phyloP scores from a whole-genome alignment of 2,329 filamentous ascomycete genomes.

The Cladophialophora carrionii region DNA sequence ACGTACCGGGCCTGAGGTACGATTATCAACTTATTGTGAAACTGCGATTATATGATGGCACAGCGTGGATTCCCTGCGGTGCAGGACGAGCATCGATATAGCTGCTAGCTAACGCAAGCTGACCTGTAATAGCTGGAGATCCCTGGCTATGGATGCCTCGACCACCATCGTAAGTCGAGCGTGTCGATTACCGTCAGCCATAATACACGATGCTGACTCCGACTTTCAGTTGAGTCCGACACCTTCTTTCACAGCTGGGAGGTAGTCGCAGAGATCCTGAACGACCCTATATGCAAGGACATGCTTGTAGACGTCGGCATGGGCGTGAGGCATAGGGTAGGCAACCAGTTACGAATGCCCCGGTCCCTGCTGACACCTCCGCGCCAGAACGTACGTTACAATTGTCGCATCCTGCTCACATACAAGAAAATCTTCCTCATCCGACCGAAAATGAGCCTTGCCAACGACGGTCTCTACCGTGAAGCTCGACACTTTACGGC shows the following conservation, averaged over 20 bases:
- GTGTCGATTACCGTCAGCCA: slow-evolving; percentile 42
- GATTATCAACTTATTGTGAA: neutral
- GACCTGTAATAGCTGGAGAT: slow-evolving; percentile 49
- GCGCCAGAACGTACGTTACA: slow-evolving; percentile 61
- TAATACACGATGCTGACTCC: slow-evolving; percentile 44
- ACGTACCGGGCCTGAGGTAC: slow-evolving; percentile 58
- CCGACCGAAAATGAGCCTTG: slow-evolving; percentile 71
- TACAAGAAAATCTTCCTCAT: slow-evolving; percentile 72
- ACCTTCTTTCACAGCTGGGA: slow-evolving; percentile 65
- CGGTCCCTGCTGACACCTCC: slow-evolving; percentile 4
- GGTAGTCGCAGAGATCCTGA: slow-evolving; percentile 63
- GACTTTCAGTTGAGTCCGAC: slow-evolving; percentile 50
- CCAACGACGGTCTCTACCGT: slow-evolving; percentile 70
- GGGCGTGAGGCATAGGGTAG: slow-evolving; percentile 34
- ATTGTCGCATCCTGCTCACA: slow-evolving; percentile 66
- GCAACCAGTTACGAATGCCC: neutral
- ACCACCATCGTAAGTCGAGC: slow-evolving; percentile 62
- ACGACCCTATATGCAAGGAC: slow-evolving; percentile 62
- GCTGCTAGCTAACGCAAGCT: slow-evolving; percentile 1
- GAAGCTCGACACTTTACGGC: slow-evolving; percentile 67
- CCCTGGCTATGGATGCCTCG: slow-evolving; percentile 68
- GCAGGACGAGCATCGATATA: neutral
- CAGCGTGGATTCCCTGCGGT: slow-evolving; percentile 46
- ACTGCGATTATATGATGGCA: neutral
- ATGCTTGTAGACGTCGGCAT: slow-evolving; percentile 63